A percentile compares a stretch with the other conserved stretches of the same genome.
These are phyloP conservation scores for Neurospora sp. DNA, from an alignment of 495 filamentous ascomycete genomes.

Conservation along the genomic window DNA sequence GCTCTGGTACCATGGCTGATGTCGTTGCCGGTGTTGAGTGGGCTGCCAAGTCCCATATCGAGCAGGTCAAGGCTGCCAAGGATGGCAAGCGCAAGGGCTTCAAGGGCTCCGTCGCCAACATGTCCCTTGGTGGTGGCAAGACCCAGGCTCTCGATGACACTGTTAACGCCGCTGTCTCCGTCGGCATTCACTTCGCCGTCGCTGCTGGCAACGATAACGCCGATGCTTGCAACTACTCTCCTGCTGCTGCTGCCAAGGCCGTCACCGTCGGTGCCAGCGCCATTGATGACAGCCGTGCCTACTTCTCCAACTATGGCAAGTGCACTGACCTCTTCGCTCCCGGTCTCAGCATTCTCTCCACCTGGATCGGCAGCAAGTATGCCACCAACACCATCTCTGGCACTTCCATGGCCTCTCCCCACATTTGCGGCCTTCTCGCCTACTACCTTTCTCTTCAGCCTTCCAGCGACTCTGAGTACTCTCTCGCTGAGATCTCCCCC, in stretches of 20 bases:
- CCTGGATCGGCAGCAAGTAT: conserved; percentile 93
- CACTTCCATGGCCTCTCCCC: conserved; percentile 98
- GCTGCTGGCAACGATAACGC: conserved; percentile 98
- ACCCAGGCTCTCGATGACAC: conserved; percentile 78
- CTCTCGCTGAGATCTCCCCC: conserved; percentile 81
- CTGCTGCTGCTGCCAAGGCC: conserved; percentile 82
- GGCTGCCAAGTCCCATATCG: conserved; percentile 69
- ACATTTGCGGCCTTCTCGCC: conserved; percentile 90
- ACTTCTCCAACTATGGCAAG: conserved; percentile 99
- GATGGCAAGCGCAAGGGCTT: conserved; percentile 81
- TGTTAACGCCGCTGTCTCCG: conserved; percentile 86
- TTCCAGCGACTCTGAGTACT: conserved; percentile 73
- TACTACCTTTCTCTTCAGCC: conserved; percentile 98
- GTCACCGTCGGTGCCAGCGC: conserved; percentile 96
- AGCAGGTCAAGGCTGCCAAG: conserved; percentile 67
- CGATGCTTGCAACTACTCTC: conserved; percentile 99
- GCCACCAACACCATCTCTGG: conserved; percentile 98
- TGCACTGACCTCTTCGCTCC: conserved; percentile 99
- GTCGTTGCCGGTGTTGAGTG: conserved; percentile 97
- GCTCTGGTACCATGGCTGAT: conserved; percentile 96
- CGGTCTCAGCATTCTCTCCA: conserved; percentile 91
- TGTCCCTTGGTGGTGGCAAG: conserved; percentile 96
- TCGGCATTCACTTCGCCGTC: conserved; percentile 92
- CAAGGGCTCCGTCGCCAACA: conserved; percentile 99
- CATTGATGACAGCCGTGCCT: conserved; percentile 88